Conservation (phyloP, 148 eudicot genomes). For the Chenopodium album region DNA sequence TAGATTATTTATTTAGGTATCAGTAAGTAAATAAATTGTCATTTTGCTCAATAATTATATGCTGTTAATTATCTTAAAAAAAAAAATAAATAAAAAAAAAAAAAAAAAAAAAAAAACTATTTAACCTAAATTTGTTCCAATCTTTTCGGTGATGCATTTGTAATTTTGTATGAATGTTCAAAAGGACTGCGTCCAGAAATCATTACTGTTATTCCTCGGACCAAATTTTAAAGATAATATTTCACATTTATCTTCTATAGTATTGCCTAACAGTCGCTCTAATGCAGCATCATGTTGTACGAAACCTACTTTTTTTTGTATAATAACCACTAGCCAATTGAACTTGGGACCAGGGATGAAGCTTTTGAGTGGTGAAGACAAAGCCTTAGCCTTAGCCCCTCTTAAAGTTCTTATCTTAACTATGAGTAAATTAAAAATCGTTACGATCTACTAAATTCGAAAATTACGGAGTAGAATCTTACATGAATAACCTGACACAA, state of each 20-base stretch:
- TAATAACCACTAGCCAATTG: not conserved
- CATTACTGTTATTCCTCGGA: not conserved
- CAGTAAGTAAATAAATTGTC: no score
- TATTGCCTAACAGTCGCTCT: not conserved
- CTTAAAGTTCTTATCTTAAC: not conserved
- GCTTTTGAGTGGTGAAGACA: not conserved
- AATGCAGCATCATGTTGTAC: not conserved
- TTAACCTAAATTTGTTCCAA: not conserved
- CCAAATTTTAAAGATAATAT: not conserved
- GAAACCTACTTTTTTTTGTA: no score
- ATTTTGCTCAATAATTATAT: no score
- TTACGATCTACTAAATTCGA: no score
- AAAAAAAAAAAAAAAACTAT: not conserved
- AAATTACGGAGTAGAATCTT: no score
- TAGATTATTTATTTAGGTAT: no score
- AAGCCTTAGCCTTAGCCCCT: not conserved
- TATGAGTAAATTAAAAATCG: no score
- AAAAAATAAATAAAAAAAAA: no score
- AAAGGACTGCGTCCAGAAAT: not conserved
- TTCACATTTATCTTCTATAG: not conserved
- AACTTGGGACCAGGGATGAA: not conserved
- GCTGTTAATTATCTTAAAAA: no score
- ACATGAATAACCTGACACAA: no score
- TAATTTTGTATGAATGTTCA: not conserved
- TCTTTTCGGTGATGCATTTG: not conserved